These are phyloP conservation scores for Jatropha curcas DNA, from an alignment of 345 rosid genomes.

Conservation along the genomic window DNA sequence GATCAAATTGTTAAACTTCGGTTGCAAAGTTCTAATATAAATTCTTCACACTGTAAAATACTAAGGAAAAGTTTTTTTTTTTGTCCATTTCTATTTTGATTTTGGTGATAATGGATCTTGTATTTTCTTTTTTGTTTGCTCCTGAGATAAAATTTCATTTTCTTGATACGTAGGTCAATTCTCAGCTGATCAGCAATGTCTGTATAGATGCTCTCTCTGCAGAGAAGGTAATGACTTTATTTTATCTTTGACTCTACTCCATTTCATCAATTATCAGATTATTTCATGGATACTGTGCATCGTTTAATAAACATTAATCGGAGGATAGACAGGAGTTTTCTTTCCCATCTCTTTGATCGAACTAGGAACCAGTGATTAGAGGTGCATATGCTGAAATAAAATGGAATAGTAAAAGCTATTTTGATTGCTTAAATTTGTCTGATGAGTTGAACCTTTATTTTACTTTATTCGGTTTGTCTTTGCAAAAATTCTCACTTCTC, in stretches of 20 bases:
- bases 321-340: neutral
- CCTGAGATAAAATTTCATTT: neutral
- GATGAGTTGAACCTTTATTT: neutral
- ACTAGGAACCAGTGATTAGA: neutral
- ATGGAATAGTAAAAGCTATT: neutral
- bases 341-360: neutral
- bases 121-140: neutral
- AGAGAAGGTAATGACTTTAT: conserved; percentile 64
- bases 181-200: conserved; percentile 96
- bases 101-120: neutral
- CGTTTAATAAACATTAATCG: neutral
- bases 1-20: neutral
- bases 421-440: neutral
- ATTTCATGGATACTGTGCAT: too few species aligned
- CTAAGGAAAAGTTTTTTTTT: neutral
- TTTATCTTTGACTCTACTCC: neutral
- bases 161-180: conserved; percentile 64
- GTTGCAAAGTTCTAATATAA: neutral
- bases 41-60: neutral
- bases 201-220: conserved; percentile 99
- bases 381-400: neutral
- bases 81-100: neutral
- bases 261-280: neutral
- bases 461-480: conserved; percentile 3
- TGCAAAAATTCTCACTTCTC: neutral